Evolutionary conservation across 2,329 filamentous ascomycete species (phyloP), one percentile per base, ranked within the genome.

Genomic region (Hansfordia pulvinata): DNA sequence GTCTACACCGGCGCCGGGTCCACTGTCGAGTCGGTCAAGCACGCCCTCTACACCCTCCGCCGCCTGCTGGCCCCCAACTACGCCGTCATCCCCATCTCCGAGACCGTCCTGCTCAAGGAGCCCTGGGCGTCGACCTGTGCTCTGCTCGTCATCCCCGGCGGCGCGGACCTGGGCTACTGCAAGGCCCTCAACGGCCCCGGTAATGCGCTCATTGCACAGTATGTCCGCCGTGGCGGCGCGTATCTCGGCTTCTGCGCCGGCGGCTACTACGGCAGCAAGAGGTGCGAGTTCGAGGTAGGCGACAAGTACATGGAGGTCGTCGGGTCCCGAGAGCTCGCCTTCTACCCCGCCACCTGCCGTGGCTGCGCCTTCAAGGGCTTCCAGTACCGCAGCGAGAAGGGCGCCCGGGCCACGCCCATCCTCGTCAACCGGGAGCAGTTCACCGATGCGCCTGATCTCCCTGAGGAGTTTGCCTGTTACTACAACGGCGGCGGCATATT

Each of bases 401-500:
- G 90, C 2, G 83, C 90, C 2, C 68, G 71, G 39, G 83, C 82
- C 3, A 74, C 73, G 1, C 62, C 67, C 30, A 40, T 96, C 23
- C 65, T 61, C 27, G 72, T 90, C 9, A 58, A 68, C 9, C 72
- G 70, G 35, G 61, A 60, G 3, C 58, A 61, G 0, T 70, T 92
- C 32, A 50, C 54, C 1, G 43, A 42, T 6, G 46, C 40, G 0
- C 64, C 59, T 0, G 53, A 56, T 4, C 47, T 78, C 2, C 68
- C 76, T 0, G 64, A 71, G 2, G 58, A 61, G 2, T 82, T 93
- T 32, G 60, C 64, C 28, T 76, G 73, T 10, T 98, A 98, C 47
- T 94, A 88, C 50, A 98, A 98, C 40, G 90, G 90, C 1, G 90
- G 90, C 1, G 86, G 90, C 4, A 74, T 93, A 2, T 98, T 96